Evolutionary conservation across 805 yeast genomes (phyloP).

Genomic region (Lipomyces sp.): DNA sequence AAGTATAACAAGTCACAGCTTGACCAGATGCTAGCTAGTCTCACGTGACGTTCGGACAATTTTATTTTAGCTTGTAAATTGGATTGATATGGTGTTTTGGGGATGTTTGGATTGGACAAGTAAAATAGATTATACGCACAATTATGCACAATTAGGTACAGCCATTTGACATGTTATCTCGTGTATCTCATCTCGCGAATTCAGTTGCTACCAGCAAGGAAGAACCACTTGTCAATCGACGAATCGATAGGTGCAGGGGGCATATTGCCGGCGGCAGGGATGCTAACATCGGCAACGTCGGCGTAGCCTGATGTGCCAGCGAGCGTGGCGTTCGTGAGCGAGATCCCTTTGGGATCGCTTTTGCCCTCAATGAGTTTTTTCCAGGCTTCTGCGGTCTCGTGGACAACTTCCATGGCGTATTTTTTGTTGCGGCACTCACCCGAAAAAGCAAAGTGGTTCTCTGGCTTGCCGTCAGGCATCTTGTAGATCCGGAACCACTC

Average conservation of each 20-base stretch:
- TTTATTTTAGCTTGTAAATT: neutral
- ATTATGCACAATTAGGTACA: neutral
- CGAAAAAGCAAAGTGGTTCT: constrained; percentile 93
- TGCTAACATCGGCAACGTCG: constrained; percentile 51
- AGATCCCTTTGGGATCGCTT: constrained; percentile 63
- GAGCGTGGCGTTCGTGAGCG: constrained; percentile 77
- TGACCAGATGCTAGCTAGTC: constrained; percentile 48
- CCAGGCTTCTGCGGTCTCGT: constrained; percentile 88
- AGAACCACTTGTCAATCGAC: constrained; percentile 98
- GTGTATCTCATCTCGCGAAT: neutral
- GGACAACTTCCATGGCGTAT: constrained; percentile 82
- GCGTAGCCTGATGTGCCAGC: constrained; percentile 59
- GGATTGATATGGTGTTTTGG: neutral
- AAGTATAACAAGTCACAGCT: constrained; percentile 53
- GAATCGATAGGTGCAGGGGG: constrained; percentile 91
- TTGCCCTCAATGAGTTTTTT: constrained; percentile 70
- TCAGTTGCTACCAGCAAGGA: constrained; percentile 60
- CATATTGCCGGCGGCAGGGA: constrained; percentile 67
- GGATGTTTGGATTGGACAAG: neutral
- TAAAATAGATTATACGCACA: neutral
- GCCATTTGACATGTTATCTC: neutral
- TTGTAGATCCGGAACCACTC: constrained; percentile 99
- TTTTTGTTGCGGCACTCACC: constrained; percentile 88
- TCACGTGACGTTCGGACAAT: constrained; percentile 26
- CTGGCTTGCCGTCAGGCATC: constrained; percentile 97